Evolutionary conservation across 495 filamentous ascomycete species (phyloP).

Genomic region (Annulohypoxylon nitens): DNA sequence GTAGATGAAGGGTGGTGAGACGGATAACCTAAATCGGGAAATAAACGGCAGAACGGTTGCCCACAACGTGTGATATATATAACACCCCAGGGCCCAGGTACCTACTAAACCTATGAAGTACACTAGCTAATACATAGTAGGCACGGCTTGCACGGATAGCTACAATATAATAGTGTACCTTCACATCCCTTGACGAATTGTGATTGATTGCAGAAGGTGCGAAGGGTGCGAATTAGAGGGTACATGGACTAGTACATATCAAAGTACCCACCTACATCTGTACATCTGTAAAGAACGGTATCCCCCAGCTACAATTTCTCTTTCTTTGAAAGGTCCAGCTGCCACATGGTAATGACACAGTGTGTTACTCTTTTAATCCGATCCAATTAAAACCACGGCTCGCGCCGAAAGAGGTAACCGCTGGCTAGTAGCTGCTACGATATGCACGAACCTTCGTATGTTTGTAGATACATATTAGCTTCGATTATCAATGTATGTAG

Average conservation of each 20-base stretch:
- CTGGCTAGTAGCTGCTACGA: conserved; percentile 20
- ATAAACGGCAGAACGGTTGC: neutral
- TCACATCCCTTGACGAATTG: neutral
- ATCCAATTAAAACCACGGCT: conserved; percentile 27
- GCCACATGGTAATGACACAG: conserved; percentile 41
- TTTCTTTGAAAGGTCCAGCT: conserved; percentile 25
- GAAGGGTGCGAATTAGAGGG: too few relatives aligned
- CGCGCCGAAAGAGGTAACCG: conserved; percentile 34
- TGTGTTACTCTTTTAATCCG: conserved; percentile 22
- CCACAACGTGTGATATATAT: neutral
- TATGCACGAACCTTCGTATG: conserved; percentile 8
- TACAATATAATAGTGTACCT: neutral
- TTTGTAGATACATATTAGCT: neutral
- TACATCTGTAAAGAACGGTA: neutral
- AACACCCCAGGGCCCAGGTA: neutral
- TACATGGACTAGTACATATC: too few relatives aligned
- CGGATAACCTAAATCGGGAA: conserved; percentile 3
- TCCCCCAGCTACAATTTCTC: conserved; percentile 11
- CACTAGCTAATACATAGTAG: neutral
- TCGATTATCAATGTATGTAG: neutral
- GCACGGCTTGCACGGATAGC: too few relatives aligned
- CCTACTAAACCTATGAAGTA: neutral
- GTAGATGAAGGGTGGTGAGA: neutral
- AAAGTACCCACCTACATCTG: neutral
- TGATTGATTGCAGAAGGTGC: neutral